phyloP scores from a whole-genome alignment of 768 basidiomycete species.

The Rossbeevera mucosa region DNA sequence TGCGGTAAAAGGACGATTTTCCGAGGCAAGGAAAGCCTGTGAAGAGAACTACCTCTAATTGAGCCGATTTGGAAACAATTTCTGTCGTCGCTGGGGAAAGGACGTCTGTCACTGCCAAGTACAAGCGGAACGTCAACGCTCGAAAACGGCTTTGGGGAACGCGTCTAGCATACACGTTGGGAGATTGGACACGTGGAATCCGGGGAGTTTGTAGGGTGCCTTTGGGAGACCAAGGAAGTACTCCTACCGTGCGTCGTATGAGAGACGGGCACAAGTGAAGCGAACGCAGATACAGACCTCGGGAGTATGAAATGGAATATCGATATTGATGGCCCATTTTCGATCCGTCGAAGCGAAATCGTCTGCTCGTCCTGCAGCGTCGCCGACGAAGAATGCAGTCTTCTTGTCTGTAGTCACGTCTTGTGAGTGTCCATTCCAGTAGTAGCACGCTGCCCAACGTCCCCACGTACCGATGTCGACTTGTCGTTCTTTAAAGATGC shows the following conservation, averaged over 20 bases:
- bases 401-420: conserved; percentile 46
- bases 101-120: conserved; percentile 37
- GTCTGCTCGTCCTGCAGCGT: conserved; percentile 75
- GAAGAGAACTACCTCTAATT: conserved; percentile 53
- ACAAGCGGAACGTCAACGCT: background rate
- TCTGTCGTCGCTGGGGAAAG: conserved; percentile 16
- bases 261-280: background rate
- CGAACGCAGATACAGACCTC: conserved; percentile 47
- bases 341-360: conserved; percentile 83
- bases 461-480: conserved; percentile 62
- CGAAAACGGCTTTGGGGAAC: background rate
- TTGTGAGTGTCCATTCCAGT: background rate
- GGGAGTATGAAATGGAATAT: conserved; percentile 73
- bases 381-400: conserved; percentile 78
- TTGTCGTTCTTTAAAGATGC: conserved; percentile 52
- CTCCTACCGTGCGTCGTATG: conserved; percentile 46
- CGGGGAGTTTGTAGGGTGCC: conserved; percentile 48
- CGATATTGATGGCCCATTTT: conserved; percentile 79
- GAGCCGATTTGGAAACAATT: conserved; percentile 9
- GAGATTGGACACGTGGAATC: conserved; percentile 59
- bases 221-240: conserved; percentile 61
- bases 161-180: conserved; percentile 22
- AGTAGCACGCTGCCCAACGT: background rate
- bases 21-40: conserved; percentile 65
- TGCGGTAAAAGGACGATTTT: conserved; percentile 76